A percentile compares a stretch with the other conserved stretches of the same genome.
These are phyloP conservation scores for Phycomyces nitens DNA, from an alignment of 192 early-diverging fungal species.

Conservation along the genomic window DNA sequence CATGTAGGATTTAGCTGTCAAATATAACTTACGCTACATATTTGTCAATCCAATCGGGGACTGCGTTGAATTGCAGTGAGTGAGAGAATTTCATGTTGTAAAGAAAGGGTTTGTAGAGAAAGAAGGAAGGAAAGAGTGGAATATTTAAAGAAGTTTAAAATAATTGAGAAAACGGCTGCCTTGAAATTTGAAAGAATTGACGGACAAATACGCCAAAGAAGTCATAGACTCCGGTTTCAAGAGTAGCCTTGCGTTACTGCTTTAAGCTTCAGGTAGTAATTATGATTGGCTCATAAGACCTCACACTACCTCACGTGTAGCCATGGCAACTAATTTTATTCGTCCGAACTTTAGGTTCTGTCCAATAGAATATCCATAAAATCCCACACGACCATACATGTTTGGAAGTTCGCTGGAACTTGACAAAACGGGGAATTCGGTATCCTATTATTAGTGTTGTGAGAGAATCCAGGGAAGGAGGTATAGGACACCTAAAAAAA, in stretches of 20 bases:
- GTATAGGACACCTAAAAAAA: neutral
- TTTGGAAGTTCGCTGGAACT: neutral
- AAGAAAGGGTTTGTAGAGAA: neutral
- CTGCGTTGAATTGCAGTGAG: constrained; percentile 87
- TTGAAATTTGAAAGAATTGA: no score
- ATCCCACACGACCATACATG: neutral
- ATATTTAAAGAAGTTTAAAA: neutral
- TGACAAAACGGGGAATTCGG: no score
- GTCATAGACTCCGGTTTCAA: neutral
- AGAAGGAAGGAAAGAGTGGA: neutral
- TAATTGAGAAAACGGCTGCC: no score
- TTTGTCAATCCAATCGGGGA: constrained; percentile 80
- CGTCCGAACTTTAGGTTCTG: neutral
- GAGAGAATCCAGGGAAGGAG: neutral
- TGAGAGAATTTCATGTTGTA: constrained; percentile 88
- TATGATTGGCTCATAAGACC: neutral
- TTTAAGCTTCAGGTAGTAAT: no score
- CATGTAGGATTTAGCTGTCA: neutral
- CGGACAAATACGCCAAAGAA: no score
- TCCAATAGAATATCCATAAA: neutral
- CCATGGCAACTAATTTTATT: neutral
- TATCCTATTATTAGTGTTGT: neutral
- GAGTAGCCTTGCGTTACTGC: no score
- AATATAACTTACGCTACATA: constrained; percentile 63
- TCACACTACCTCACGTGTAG: constrained; percentile 4